Evolutionary conservation across 768 basidiomycete species (phyloP).

Genomic region (Crucibulum laeve): DNA sequence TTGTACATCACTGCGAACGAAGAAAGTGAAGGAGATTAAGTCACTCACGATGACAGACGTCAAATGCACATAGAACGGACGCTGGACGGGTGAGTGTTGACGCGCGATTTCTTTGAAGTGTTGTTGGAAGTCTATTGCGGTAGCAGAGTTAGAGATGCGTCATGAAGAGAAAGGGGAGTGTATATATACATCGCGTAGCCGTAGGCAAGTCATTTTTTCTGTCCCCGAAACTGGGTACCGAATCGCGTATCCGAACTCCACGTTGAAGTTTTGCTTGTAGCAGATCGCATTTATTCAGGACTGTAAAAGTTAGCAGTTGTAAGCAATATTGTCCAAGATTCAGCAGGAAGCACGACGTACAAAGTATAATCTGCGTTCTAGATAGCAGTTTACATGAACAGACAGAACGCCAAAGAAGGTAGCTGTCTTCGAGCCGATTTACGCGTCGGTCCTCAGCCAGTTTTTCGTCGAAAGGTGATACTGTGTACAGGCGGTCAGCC

Average conservation of each 20-base stretch:
- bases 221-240: constrained; percentile 71
- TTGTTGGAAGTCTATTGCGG: constrained; percentile 62
- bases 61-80: constrained; percentile 68
- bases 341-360: constrained; percentile 18
- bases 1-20: background rate
- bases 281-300: constrained; percentile 71
- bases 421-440: constrained; percentile 76
- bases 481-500: constrained; percentile 15
- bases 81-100: constrained; percentile 55
- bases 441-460: constrained; percentile 65
- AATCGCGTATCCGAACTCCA: constrained; percentile 62
- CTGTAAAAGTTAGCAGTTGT: constrained; percentile 17
- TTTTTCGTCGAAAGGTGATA: constrained; percentile 80
- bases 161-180: constrained; percentile 3
- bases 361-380: constrained; percentile 51
- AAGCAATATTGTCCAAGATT: constrained; percentile 1
- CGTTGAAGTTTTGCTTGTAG: constrained; percentile 68
- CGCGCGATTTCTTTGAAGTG: constrained; percentile 76
- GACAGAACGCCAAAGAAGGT: constrained; percentile 73
- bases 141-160: background rate
- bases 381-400: constrained; percentile 63
- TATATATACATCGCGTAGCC: constrained; percentile 62
- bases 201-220: constrained; percentile 66
- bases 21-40: background rate
- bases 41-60: constrained; percentile 73